phyloP scores from a whole-genome alignment of 179 eudicot genomes.

The Silene vulgaris region DNA sequence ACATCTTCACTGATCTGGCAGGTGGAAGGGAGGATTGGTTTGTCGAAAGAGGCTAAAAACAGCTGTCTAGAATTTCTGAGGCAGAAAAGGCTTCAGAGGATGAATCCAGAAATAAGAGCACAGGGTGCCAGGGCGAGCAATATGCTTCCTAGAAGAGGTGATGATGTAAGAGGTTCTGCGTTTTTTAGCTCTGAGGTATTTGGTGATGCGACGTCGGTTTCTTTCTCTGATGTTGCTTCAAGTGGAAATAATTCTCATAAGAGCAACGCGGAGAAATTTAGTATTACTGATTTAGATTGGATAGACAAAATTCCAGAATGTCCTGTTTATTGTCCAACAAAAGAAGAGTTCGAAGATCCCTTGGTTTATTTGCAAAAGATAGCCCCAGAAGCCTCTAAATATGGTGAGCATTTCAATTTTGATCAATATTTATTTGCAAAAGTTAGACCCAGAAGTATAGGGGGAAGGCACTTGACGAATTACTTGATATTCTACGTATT shows the following conservation, averaged over 20 bases:
- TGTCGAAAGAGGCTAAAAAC: slow-evolving; percentile 61
- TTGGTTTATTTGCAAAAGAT: slow-evolving; percentile 78
- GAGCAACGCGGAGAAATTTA: slow-evolving; percentile 53
- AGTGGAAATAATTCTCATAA: slow-evolving; percentile 42
- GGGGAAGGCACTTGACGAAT: neutral
- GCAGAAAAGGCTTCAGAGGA: slow-evolving; percentile 70
- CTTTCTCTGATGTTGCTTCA: slow-evolving; percentile 33
- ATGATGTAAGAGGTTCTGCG: slow-evolving; percentile 59
- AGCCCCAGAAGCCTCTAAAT: slow-evolving; percentile 87
- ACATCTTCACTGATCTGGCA: slow-evolving; percentile 21
- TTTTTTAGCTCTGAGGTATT: slow-evolving; percentile 54
- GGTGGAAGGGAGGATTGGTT: slow-evolving; percentile 82
- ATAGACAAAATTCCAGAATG: slow-evolving; percentile 68
- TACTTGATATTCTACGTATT: neutral
- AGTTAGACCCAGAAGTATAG: neutral
- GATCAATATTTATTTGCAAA: neutral
- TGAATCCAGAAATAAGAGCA: slow-evolving; percentile 39
- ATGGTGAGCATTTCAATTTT: slow-evolving; percentile 41
- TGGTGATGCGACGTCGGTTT: slow-evolving; percentile 30
- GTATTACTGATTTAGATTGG: slow-evolving; percentile 58
- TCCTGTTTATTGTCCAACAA: slow-evolving; percentile 71
- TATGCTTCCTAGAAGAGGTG: slow-evolving; percentile 63
- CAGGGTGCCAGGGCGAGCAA: slow-evolving; percentile 30
- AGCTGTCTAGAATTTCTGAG: slow-evolving; percentile 59
- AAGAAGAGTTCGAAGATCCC: slow-evolving; percentile 91